Evolutionary conservation across 2,329 filamentous ascomycete species (phyloP).

Genomic region (Aspergillus caelatus): DNA sequence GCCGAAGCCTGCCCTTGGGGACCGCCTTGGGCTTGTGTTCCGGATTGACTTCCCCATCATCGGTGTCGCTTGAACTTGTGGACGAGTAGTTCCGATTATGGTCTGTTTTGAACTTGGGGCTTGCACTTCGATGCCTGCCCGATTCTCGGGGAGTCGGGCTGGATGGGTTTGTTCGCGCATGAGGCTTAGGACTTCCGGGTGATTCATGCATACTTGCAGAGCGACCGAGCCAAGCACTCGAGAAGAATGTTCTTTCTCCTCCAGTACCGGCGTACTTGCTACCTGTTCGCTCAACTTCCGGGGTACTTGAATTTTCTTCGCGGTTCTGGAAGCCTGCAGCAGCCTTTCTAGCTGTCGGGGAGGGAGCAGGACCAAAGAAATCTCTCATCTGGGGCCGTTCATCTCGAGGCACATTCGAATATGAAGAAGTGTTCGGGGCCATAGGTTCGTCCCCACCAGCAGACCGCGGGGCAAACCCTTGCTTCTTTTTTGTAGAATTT

Average conservation of each 20-base stretch:
- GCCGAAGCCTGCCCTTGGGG: conserved; percentile 41
- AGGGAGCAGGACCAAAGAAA: conserved; percentile 42
- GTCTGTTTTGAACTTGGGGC: conserved; percentile 42
- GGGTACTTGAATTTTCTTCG: conserved; percentile 30
- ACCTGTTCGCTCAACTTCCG: conserved; percentile 54
- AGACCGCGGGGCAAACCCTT: conserved; percentile 61
- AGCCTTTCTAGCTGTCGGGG: conserved; percentile 46
- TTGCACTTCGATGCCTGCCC: conserved; percentile 47
- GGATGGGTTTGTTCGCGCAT: conserved; percentile 39
- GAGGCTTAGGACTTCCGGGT: conserved; percentile 39
- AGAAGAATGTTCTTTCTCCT: conserved; percentile 61
- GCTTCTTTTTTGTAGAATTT: conserved; percentile 53
- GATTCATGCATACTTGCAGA: conserved; percentile 58
- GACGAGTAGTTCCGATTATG: conserved; percentile 37
- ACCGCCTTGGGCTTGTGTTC: conserved; percentile 44
- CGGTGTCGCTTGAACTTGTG: conserved; percentile 45
- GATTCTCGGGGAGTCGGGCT: conserved; percentile 34
- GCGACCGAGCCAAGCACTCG: conserved; percentile 53
- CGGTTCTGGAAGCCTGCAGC: conserved; percentile 36
- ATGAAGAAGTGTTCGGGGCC: conserved; percentile 56
- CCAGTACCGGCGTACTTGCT: conserved; percentile 57
- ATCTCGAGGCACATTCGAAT: conserved; percentile 39
- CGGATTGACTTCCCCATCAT: conserved; percentile 29
- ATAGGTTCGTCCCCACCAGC: conserved; percentile 63
- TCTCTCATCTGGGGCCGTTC: conserved; percentile 36